Evolutionary conservation across 179 eudicot species (phyloP).

Genomic region (Silene vulgaris): DNA sequence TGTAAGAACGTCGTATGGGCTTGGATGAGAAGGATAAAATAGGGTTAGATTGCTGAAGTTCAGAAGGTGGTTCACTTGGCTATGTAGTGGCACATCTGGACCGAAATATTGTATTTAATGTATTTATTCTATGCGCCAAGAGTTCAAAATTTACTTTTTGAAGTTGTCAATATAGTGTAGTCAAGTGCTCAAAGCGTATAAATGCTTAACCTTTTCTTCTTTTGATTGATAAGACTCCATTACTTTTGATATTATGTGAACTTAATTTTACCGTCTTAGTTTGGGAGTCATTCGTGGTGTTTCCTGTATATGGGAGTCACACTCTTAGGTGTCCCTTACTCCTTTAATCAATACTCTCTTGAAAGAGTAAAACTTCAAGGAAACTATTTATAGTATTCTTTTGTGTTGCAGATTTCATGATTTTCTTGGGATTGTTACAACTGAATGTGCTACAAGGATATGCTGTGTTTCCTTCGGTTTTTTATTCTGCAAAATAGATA

Average conservation of each 20-base stretch:
- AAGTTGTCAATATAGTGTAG: no score
- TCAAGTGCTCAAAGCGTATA: neutral
- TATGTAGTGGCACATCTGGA: no score
- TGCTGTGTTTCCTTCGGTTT: neutral
- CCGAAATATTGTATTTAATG: no score
- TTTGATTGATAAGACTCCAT: neutral
- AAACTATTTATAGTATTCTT: conserved; percentile 2
- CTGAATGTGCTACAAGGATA: neutral
- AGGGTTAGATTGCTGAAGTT: no score
- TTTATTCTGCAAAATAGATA: neutral
- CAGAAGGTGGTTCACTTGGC: no score
- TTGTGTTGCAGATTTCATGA: neutral
- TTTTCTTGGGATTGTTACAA: neutral
- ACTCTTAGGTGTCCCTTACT: neutral
- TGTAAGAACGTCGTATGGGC: no score
- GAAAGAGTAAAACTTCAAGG: neutral
- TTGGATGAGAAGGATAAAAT: no score
- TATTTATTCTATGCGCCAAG: no score
- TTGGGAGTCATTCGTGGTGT: neutral
- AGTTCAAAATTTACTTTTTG: no score
- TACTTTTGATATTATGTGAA: no score
- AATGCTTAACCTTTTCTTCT: neutral
- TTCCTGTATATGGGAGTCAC: neutral
- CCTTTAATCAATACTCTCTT: neutral
- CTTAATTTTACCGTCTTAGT: neutral